Percentiles rank a stretch among this genome's conserved stretches.
phyloP scores from a whole-genome alignment of 805 yeast species.

The Metschnikowia drakensbergensis region DNA sequence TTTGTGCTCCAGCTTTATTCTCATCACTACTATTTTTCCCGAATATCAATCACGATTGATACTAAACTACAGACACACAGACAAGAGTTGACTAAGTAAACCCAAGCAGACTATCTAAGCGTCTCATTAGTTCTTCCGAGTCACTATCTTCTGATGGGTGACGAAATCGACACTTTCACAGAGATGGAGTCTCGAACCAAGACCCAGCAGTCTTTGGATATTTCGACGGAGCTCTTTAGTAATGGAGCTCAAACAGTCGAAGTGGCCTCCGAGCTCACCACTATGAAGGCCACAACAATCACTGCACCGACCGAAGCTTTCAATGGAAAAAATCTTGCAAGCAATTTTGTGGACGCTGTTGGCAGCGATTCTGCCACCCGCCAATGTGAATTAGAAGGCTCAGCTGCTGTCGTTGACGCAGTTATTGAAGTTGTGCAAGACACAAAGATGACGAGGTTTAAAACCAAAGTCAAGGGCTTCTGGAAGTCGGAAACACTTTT shows the following conservation, averaged over 20 bases:
- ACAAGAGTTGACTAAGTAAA: not conserved
- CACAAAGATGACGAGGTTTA: not conserved
- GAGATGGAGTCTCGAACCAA: not conserved
- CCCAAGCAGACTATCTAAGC: not conserved
- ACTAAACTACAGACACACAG: not conserved
- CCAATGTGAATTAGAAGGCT: not conserved
- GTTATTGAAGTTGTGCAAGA: not conserved
- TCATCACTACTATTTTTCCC: too few relatives aligned
- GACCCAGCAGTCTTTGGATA: not conserved
- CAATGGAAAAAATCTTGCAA: too few relatives aligned
- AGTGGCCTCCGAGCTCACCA: not conserved
- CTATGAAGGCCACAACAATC: not conserved
- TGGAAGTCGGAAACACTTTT: slow-evolving; percentile 1
- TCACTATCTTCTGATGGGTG: not conserved
- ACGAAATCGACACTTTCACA: not conserved
- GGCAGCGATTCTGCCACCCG: not conserved
- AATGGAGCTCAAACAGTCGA: not conserved
- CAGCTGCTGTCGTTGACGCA: not conserved
- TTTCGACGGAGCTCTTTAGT: not conserved
- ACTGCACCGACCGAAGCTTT: not conserved
- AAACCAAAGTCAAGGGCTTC: not conserved
- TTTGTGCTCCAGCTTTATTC: too few relatives aligned
- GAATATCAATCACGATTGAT: too few relatives aligned
- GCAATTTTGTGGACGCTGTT: not conserved
- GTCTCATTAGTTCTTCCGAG: not conserved